Evolutionary conservation across 768 basidiomycete genomes (phyloP).

Genomic region (Mrakia blollopis): DNA sequence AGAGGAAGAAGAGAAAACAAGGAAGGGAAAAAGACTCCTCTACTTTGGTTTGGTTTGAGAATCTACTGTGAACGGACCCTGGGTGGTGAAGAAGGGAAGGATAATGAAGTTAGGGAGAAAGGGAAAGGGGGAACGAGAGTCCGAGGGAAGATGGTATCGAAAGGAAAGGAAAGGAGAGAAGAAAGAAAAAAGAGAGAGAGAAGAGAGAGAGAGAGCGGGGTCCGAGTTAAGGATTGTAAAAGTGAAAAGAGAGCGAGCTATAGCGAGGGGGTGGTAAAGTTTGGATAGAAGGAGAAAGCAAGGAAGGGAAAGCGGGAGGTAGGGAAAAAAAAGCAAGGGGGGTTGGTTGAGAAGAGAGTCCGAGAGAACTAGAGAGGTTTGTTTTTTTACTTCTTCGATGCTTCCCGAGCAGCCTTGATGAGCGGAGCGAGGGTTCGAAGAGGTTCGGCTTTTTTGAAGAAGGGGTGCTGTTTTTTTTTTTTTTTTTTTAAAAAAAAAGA

Average conservation of each 20-base stretch:
- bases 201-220: not conserved
- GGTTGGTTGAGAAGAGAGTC: not conserved
- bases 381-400: not conserved
- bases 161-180: not conserved
- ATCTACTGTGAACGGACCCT: not conserved
- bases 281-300: not conserved
- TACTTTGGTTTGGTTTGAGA: not conserved
- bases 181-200: not conserved
- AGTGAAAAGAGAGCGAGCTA: not conserved
- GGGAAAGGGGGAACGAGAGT: not conserved
- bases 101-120: not conserved
- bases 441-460: constrained; percentile 83
- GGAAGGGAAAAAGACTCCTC: not conserved
- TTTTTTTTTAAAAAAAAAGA: too few relatives aligned
- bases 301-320: not conserved
- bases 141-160: not conserved
- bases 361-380: not conserved
- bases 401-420: constrained; percentile 79
- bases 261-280: not conserved
- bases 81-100: too few relatives aligned
- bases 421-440: constrained; percentile 77
- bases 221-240: not conserved
- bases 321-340: not conserved
- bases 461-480: constrained; percentile 71
- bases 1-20: not conserved